phyloP scores from a whole-genome alignment of 306 rosid species.

The Senna tora region DNA sequence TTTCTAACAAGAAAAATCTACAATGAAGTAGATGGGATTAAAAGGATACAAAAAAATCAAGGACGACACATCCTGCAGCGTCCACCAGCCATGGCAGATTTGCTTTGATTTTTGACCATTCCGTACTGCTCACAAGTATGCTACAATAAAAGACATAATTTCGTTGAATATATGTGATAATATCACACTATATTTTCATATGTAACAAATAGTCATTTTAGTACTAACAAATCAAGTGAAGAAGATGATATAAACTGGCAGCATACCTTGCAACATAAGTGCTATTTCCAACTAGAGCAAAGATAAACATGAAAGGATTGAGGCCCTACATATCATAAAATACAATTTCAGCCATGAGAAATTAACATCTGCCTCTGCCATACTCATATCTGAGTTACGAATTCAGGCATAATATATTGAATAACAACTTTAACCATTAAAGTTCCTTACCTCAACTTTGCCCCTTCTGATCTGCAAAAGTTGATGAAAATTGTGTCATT shows the following conservation, averaged over 20 bases:
- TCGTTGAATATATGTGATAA: constrained; percentile 27
- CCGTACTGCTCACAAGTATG: constrained; percentile 72
- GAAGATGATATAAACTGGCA: constrained; percentile 24
- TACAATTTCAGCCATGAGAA: constrained; percentile 14
- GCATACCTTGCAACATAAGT: constrained; percentile 78
- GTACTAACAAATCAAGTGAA: constrained; percentile 19
- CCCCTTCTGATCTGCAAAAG: constrained; percentile 81
- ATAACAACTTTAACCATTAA: constrained; percentile 28
- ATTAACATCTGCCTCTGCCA: constrained; percentile 12
- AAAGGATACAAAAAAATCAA: constrained; percentile 82
- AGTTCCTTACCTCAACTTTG: constrained; percentile 69
- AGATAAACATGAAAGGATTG: constrained; percentile 81
- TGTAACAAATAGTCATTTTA: constrained; percentile 19
- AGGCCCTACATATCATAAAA: constrained; percentile 72
- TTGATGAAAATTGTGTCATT: constrained; percentile 46
- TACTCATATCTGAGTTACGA: constrained; percentile 23
- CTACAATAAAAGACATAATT: constrained; percentile 43
- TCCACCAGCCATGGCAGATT: constrained; percentile 95
- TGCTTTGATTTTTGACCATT: constrained; percentile 68
- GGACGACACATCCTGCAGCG: constrained; percentile 83
- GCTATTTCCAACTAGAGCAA: constrained; percentile 78
- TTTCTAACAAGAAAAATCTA: constrained; percentile 24
- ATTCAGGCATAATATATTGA: constrained; percentile 8
- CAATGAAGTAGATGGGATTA: constrained; percentile 22
- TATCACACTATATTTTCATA: constrained; percentile 20